Evolutionary conservation across 2,329 filamentous ascomycete species (phyloP).

Genomic region (Pyrenophora tritici-repentis): DNA sequence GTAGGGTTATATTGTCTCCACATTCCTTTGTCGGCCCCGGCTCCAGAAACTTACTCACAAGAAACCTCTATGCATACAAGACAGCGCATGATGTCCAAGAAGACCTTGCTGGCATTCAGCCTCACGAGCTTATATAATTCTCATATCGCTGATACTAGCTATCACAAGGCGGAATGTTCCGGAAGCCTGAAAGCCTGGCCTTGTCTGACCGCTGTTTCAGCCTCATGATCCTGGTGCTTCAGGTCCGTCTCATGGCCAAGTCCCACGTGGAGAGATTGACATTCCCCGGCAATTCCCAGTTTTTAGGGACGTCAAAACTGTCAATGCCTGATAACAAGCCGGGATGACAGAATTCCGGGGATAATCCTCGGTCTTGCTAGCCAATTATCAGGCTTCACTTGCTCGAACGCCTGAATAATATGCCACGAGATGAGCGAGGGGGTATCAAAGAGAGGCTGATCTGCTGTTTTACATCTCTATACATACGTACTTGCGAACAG

Average conservation of each 20-base stretch:
- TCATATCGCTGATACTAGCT: not conserved
- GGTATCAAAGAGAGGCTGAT: not conserved
- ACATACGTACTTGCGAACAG: not conserved
- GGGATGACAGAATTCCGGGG: constrained; percentile 8
- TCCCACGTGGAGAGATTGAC: not conserved
- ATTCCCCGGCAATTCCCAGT: not conserved
- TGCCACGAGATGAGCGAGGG: constrained; percentile 1
- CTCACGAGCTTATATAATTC: too few relatives aligned
- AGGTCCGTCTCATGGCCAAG: constrained; percentile 21
- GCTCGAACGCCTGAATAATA: constrained; percentile 7
- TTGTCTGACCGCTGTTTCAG: constrained; percentile 17
- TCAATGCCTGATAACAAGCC: constrained; percentile 5
- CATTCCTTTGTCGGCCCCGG: too few relatives aligned
- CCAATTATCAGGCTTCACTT: not conserved
- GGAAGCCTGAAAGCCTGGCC: not conserved
- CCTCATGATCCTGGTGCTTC: constrained; percentile 17
- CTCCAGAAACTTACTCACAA: too few relatives aligned
- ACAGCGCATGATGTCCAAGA: too few relatives aligned
- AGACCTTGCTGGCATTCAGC: too few relatives aligned
- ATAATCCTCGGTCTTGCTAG: not conserved
- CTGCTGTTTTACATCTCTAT: not conserved
- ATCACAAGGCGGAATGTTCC: not conserved
- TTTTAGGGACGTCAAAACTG: not conserved
- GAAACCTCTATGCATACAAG: too few relatives aligned
- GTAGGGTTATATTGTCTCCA: too few relatives aligned